These are phyloP conservation scores for Ceratocystis eucalypticola DNA, from an alignment of 2,329 filamentous ascomycete genomes.

Conservation along the genomic window DNA sequence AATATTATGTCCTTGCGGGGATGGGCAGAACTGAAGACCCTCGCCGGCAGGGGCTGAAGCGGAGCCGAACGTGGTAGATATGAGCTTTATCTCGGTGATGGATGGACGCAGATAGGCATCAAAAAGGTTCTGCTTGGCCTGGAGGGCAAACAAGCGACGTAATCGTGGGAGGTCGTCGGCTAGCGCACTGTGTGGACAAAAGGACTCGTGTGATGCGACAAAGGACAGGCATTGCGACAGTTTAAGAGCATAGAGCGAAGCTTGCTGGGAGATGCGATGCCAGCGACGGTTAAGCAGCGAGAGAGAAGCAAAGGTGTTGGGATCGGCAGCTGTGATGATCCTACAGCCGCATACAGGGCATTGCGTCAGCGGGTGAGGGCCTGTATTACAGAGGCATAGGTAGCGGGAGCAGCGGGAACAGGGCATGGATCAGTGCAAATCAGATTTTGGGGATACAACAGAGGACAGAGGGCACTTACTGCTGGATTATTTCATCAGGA, in stretches of 20 bases:
- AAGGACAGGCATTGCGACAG: slow-evolving; percentile 48
- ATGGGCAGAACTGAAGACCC: slow-evolving; percentile 72
- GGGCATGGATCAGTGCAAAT: not conserved
- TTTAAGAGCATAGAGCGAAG: slow-evolving; percentile 49
- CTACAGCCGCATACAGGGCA: slow-evolving; percentile 27
- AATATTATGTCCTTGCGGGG: slow-evolving; percentile 58
- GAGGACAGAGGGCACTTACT: slow-evolving; percentile 34
- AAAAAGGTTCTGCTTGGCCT: slow-evolving; percentile 66
- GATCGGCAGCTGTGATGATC: slow-evolving; percentile 46
- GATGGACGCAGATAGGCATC: slow-evolving; percentile 59
- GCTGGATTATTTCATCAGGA: slow-evolving; percentile 56
- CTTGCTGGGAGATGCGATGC: slow-evolving; percentile 48
- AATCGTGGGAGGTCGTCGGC: slow-evolving; percentile 44
- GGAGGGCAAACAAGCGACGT: slow-evolving; percentile 51
- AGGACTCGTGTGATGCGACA: slow-evolving; percentile 35
- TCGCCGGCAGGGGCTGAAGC: slow-evolving; percentile 73
- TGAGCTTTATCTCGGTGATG: slow-evolving; percentile 60
- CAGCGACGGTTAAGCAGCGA: slow-evolving; percentile 52
- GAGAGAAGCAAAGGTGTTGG: slow-evolving; percentile 53
- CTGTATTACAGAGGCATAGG: not conserved
- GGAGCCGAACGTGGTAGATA: slow-evolving; percentile 73
- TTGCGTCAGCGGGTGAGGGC: slow-evolving; percentile 8
- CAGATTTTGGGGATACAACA: not conserved
- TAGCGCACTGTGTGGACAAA: slow-evolving; percentile 27
- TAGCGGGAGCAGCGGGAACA: not conserved